phyloP scores from a whole-genome alignment of 2,329 filamentous ascomycete species.

The Helicocarpus griseus region DNA sequence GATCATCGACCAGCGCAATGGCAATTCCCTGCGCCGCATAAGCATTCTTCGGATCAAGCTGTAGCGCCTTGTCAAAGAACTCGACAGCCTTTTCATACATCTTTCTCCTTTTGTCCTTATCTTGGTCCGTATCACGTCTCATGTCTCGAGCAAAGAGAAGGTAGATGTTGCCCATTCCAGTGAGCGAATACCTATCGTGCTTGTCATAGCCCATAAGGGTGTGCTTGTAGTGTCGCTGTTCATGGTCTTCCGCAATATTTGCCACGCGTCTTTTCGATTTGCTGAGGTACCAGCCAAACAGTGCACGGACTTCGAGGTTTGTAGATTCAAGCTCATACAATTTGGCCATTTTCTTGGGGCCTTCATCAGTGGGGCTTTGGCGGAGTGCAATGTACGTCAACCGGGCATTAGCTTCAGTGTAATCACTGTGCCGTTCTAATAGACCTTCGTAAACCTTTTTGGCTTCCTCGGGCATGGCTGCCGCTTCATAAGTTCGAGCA shows the following conservation, averaged over 20 bases:
- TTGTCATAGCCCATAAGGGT: conserved; percentile 91
- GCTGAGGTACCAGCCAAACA: conserved; percentile 94
- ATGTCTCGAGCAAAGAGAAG: conserved; percentile 84
- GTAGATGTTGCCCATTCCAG: conserved; percentile 95
- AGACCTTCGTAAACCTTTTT: conserved; percentile 81
- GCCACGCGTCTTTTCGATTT: conserved; percentile 73
- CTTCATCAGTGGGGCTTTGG: conserved; percentile 71
- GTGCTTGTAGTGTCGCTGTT: conserved; percentile 92
- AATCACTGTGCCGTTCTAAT: conserved; percentile 75
- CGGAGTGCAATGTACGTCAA: conserved; percentile 83
- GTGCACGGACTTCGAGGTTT: conserved; percentile 81
- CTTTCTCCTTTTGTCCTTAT: conserved; percentile 81
- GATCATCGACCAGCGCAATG: conserved; percentile 89
- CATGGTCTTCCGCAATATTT: conserved; percentile 79
- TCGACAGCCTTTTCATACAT: conserved; percentile 88
- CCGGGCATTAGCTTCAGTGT: conserved; percentile 81
- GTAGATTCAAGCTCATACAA: conserved; percentile 74
- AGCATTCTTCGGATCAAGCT: conserved; percentile 89
- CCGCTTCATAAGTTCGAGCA: conserved; percentile 82
- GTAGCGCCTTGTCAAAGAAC: conserved; percentile 95
- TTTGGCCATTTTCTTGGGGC: conserved; percentile 74
- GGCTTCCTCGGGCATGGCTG: conserved; percentile 70
- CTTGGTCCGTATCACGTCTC: conserved; percentile 77
- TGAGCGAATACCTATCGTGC: conserved; percentile 92
- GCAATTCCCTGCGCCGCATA: conserved; percentile 94